These are phyloP conservation scores for Lactifluus volemus DNA, from an alignment of 768 basidiomycete genomes.

Conservation along the genomic window DNA sequence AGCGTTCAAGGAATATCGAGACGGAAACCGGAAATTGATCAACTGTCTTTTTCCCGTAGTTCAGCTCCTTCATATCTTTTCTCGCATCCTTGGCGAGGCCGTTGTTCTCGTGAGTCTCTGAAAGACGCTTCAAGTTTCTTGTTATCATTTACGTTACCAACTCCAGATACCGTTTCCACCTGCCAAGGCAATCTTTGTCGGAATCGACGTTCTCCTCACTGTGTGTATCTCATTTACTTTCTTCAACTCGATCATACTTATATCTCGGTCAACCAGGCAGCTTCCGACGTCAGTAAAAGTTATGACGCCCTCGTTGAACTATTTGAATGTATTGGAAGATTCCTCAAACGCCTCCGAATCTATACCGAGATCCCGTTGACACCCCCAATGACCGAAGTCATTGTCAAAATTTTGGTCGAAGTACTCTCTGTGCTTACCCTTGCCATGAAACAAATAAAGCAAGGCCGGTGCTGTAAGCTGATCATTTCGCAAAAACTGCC, in stretches of 20 bases:
- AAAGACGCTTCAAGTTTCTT: neutral
- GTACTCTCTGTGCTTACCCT: neutral
- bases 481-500: neutral
- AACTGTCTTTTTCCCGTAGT: neutral
- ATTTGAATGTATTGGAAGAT: neutral
- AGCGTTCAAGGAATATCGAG: neutral
- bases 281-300: neutral
- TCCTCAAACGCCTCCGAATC: neutral
- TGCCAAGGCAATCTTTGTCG: neutral
- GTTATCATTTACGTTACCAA: neutral
- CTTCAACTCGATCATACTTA: neutral
- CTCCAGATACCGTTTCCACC: neutral
- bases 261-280: neutral
- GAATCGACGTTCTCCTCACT: neutral
- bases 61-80: neutral
- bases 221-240: neutral
- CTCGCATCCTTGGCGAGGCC: neutral
- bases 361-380: neutral
- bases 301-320: neutral
- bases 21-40: neutral
- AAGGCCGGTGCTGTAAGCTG: neutral
- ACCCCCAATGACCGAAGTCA: neutral
- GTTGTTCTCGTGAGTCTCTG: neutral
- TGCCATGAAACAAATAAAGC: neutral
- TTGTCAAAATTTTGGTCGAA: neutral